phyloP scores from a whole-genome alignment of 2,329 filamentous ascomycete species.

The Xylariaceae sp. region DNA sequence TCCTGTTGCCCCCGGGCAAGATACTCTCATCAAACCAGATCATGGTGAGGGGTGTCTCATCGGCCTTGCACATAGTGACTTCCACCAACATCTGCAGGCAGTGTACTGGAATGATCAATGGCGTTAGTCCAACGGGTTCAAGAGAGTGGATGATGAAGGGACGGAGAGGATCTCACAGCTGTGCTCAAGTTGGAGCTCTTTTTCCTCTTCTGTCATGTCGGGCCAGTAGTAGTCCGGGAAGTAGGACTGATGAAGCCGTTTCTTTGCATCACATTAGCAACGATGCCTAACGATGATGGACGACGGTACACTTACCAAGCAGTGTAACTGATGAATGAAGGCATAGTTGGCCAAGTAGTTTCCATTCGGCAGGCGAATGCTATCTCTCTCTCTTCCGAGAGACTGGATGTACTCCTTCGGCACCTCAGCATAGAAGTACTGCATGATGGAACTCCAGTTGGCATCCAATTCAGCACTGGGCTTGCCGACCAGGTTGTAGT shows the following conservation, averaged over 20 bases:
- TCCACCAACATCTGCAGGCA: slow-evolving; percentile 25
- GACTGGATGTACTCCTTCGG: slow-evolving; percentile 23
- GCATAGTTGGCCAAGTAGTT: slow-evolving; percentile 27
- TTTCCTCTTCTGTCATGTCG: slow-evolving; percentile 24
- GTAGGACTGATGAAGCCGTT: slow-evolving; percentile 25
- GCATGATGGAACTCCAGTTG: slow-evolving; percentile 22
- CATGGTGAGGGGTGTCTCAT: slow-evolving; percentile 25
- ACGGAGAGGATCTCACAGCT: slow-evolving; percentile 15
- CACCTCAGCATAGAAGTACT: slow-evolving; percentile 24
- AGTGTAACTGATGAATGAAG: slow-evolving; percentile 24
- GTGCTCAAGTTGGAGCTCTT: slow-evolving; percentile 23
- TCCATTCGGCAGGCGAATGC: slow-evolving; percentile 23
- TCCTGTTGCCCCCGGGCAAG: slow-evolving; percentile 23
- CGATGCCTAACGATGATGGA: no score
- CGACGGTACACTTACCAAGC: slow-evolving; percentile 13
- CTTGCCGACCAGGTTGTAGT: slow-evolving; percentile 19
- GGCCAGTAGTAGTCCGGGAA: slow-evolving; percentile 24
- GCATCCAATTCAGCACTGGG: slow-evolving; percentile 21
- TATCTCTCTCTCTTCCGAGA: slow-evolving; percentile 19
- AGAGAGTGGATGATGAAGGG: neutral
- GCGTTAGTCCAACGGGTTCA: neutral
- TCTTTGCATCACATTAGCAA: slow-evolving; percentile 4
- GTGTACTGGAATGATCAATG: slow-evolving; percentile 11
- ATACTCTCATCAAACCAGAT: slow-evolving; percentile 25
- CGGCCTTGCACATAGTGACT: slow-evolving; percentile 24